phyloP scores from a whole-genome alignment of 1,284 basidiomycete species.

The Cryptococcus sp. region DNA sequence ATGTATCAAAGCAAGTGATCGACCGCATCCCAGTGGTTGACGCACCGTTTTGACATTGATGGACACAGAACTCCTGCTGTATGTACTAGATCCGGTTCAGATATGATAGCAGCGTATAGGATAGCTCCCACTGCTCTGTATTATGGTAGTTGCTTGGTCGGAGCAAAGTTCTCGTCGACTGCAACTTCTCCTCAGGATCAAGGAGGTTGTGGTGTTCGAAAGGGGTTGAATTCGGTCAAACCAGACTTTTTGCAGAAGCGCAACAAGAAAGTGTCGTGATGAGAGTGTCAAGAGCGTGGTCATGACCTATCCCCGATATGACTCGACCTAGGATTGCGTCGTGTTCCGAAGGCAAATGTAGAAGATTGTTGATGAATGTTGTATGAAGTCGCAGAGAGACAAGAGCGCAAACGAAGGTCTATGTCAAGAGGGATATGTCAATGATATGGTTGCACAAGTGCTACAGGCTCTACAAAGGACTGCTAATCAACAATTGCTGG shows the following conservation, averaged over 20 bases:
- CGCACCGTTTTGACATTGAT: neutral
- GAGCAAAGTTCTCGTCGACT: conserved; percentile 6
- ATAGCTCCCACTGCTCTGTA: conserved; percentile 4
- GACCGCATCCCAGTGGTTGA: neutral
- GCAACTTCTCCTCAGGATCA: conserved; percentile 5
- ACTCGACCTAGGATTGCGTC: too few species aligned
- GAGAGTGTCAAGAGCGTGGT: too few species aligned
- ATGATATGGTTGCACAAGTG: too few species aligned
- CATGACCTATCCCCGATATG: too few species aligned
- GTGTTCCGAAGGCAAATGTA: too few species aligned
- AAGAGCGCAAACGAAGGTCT: too few species aligned
- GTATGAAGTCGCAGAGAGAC: too few species aligned
- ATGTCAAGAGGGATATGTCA: too few species aligned
- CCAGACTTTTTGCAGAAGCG: conserved; percentile 3
- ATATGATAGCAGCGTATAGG: conserved; percentile 15
- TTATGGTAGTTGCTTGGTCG: conserved; percentile 7
- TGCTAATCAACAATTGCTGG: too few species aligned
- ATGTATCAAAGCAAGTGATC: neutral
- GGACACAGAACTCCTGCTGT: conserved; percentile 12
- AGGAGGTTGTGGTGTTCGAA: conserved; percentile 10
- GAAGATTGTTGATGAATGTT: too few species aligned
- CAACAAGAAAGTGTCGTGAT: conserved; percentile 10
- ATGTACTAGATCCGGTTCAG: conserved; percentile 19
- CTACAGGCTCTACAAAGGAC: too few species aligned
- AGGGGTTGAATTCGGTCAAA: conserved; percentile 8